Evolutionary conservation across 1,139 yeast genomes (phyloP).

Genomic region (Debaryomycetaceae sp.): DNA sequence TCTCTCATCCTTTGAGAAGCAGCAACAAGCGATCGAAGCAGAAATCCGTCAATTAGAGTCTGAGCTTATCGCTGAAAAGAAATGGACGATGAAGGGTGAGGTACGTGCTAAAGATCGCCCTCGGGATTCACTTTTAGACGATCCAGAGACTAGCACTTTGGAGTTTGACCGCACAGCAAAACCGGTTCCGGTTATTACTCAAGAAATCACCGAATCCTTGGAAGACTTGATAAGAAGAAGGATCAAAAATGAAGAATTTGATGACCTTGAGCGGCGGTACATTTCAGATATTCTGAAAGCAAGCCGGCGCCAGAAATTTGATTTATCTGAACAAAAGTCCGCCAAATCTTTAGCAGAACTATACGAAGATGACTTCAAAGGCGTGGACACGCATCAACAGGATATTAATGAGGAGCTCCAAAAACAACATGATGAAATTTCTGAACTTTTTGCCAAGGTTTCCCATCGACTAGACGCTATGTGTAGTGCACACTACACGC

Average conservation of each 20-base stretch:
- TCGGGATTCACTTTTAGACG: conserved; percentile 56
- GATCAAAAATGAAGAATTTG: conserved; percentile 64
- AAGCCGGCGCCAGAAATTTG: conserved; percentile 39
- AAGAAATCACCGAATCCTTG: conserved; percentile 71
- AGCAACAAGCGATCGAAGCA: conserved; percentile 62
- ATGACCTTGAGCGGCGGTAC: conserved; percentile 70
- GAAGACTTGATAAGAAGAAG: conserved; percentile 85
- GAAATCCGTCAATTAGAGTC: conserved; percentile 75
- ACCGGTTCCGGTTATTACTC: conserved; percentile 82
- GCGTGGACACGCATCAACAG: conserved; percentile 29
- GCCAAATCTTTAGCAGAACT: conserved; percentile 82
- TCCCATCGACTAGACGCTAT: conserved; percentile 74
- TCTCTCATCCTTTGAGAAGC: conserved; percentile 77
- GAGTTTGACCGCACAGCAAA: conserved; percentile 37
- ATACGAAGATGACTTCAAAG: conserved; percentile 75
- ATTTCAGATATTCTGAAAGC: conserved; percentile 54
- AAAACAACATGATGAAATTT: conserved; percentile 70
- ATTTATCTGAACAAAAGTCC: conserved; percentile 78
- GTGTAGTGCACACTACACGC: conserved; percentile 87
- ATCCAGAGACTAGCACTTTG: conserved; percentile 24
- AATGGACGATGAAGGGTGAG: conserved; percentile 94
- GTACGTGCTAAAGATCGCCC: conserved; percentile 76
- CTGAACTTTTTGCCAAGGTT: conserved; percentile 50
- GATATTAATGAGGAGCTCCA: conserved; percentile 50
- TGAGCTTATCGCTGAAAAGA: conserved; percentile 82